Evolutionary conservation across 1,284 basidiomycete genomes (phyloP), one percentile per base, ranked within the genome.

Genomic region (Entoloma clypeatum): DNA sequence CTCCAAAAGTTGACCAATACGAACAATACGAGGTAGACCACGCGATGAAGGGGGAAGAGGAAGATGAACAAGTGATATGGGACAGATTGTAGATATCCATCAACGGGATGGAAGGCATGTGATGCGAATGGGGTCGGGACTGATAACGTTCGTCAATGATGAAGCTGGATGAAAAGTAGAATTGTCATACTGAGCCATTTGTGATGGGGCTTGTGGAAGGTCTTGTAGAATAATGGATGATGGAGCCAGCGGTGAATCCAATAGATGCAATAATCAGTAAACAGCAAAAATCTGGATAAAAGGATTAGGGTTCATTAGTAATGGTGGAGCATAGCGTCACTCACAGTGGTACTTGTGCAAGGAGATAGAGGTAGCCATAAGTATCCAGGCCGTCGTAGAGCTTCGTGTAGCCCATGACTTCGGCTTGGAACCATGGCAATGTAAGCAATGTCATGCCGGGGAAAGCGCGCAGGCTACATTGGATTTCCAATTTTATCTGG

Each of bases 71-170:
- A 57, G 65, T 99, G 95, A 63, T 99, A 98, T 2, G 95, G 95
- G 4, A 98, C 61, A 7, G 92, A 94, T 67, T 99, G 96, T 14
- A 83, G 63, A 61, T 91, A 99, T 2, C 95, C 95, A 64, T 99
- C 95, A 14, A 98, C 62, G 0, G 92, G 92, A 68, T 99, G 93
- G 82, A 99, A 99, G 0, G 95, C 95, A 60, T 97, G 87, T 24
- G 93, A 94, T 17, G 96, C 91, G 56, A 90, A 99, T 0, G 95
- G 95, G 1, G 95, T 97, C 5, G 95, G 94, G 43, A 99, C 92
- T 93, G 10, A 37, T 50, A 43, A 33, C 25, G 22, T 26, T 7
- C 35, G 44, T 49, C 14, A 41, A 34, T 29, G 35, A 17, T 23
- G 14, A 18, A 28, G 22, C 41, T 41, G 22, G 48, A 33, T 40